Conservation (phyloP, 2,329 filamentous ascomycete species). For the Alternaria sp. region DNA sequence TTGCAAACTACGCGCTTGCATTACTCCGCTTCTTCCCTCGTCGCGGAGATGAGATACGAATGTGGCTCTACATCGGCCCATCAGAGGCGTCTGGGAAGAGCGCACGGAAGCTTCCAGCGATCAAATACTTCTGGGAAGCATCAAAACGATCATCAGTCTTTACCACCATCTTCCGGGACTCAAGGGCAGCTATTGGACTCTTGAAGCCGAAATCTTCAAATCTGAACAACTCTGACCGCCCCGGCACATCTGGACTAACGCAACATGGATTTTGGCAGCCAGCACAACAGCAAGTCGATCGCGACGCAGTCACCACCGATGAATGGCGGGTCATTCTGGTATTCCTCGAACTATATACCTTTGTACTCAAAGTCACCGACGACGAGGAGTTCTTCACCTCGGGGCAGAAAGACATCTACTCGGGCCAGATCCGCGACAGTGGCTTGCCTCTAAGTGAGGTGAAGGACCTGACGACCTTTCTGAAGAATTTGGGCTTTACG, state of each 20-base stretch:
- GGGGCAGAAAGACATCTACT: conserved; percentile 41
- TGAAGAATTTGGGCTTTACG: conserved; percentile 90
- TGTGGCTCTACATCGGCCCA: conserved; percentile 87
- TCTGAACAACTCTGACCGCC: conserved; percentile 4
- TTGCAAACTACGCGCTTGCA: conserved; percentile 87
- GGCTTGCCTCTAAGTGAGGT: conserved; percentile 75
- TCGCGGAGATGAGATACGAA: conserved; percentile 85
- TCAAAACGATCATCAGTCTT: conserved; percentile 65
- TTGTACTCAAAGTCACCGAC: conserved; percentile 89
- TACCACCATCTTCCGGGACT: conserved; percentile 61
- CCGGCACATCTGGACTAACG: conserved; percentile 16
- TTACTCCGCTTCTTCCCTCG: conserved; percentile 84
- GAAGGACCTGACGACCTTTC: conserved; percentile 75
- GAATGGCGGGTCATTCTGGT: conserved; percentile 91
- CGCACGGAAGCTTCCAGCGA: conserved; percentile 62
- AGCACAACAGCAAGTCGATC: conserved; percentile 37
- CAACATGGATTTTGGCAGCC: conserved; percentile 43
- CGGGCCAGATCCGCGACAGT: conserved; percentile 57
- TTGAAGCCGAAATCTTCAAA: conserved; percentile 52
- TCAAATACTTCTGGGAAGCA: conserved; percentile 85
- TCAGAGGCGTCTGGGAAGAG: conserved; percentile 52
- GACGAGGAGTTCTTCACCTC: conserved; percentile 91
- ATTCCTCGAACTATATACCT: conserved; percentile 93
- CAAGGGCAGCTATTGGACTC: conserved; percentile 64
- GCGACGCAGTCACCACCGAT: conserved; percentile 57